Evolutionary conservation across 805 yeast species (phyloP).

Genomic region (Schwanniomyces occidentalis): DNA sequence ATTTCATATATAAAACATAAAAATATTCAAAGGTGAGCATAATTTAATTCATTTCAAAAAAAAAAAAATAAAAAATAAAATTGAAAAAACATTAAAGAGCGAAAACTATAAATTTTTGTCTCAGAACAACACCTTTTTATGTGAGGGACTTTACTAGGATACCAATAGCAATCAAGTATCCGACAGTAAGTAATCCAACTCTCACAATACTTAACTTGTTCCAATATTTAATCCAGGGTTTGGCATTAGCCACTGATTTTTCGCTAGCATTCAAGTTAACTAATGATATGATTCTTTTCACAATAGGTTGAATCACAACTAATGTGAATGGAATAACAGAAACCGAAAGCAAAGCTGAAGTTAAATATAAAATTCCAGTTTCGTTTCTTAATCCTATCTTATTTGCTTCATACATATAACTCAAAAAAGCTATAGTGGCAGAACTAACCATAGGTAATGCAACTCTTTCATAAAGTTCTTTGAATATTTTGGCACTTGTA

Average conservation of each 20-base stretch:
- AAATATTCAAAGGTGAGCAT: too few species aligned
- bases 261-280: not conserved
- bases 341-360: slow-evolving; percentile 1
- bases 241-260: not conserved
- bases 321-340: slow-evolving; percentile 4
- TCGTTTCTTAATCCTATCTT: not conserved
- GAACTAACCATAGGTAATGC: slow-evolving; percentile 2
- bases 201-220: slow-evolving; percentile 3
- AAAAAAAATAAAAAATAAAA: too few species aligned
- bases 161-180: too few species aligned
- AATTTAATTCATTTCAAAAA: too few species aligned
- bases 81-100: too few species aligned
- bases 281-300: slow-evolving; percentile 2
- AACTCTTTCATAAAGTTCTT: slow-evolving; percentile 1
- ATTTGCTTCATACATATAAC: slow-evolving; percentile 3
- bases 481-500: not conserved
- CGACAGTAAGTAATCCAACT: not conserved
- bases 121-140: too few species aligned
- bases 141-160: too few species aligned
- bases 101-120: too few species aligned
- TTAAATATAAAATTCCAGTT: not conserved
- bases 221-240: slow-evolving; percentile 1
- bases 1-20: too few species aligned
- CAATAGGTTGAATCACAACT: slow-evolving; percentile 1
- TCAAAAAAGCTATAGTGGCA: slow-evolving; percentile 1